phyloP scores from a whole-genome alignment of 169 alveolate species.

The Cyclospora cayetanensis region DNA sequence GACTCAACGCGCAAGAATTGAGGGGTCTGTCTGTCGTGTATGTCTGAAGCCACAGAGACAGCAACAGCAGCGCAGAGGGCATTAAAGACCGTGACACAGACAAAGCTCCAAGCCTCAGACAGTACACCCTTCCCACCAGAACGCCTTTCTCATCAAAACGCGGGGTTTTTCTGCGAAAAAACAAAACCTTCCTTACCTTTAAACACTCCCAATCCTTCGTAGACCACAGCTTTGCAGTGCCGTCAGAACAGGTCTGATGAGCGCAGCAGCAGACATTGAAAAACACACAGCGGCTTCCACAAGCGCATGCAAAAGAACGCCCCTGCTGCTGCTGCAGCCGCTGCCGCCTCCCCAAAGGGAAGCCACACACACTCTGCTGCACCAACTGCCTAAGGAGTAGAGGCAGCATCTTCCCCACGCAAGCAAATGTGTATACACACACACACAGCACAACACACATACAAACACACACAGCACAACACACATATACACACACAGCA shows the following conservation, averaged over 20 bases:
- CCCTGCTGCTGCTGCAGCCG: not conserved
- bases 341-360: too few relatives aligned
- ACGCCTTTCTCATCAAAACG: not conserved
- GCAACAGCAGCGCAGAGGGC: not conserved
- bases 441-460: not conserved
- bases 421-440: not conserved
- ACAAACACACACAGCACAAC: not conserved
- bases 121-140: too few relatives aligned
- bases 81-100: not conserved
- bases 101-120: not conserved
- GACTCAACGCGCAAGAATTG: constrained; percentile 90
- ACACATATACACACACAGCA: not conserved
- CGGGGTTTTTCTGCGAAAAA: not conserved
- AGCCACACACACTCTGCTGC: too few relatives aligned
- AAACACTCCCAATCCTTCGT: constrained; percentile 81
- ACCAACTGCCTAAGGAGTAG: too few relatives aligned
- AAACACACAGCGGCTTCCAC: not conserved
- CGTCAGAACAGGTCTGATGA: constrained; percentile 85
- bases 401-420: too few relatives aligned
- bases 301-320: not conserved
- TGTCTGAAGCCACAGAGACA: constrained; percentile 72
- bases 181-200: constrained; percentile 76
- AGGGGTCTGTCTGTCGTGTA: constrained; percentile 89
- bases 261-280: not conserved
- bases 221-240: constrained; percentile 90